Evolutionary conservation across 2,329 filamentous ascomycete species (phyloP).

Genomic region (Cyphellophora attinorum): DNA sequence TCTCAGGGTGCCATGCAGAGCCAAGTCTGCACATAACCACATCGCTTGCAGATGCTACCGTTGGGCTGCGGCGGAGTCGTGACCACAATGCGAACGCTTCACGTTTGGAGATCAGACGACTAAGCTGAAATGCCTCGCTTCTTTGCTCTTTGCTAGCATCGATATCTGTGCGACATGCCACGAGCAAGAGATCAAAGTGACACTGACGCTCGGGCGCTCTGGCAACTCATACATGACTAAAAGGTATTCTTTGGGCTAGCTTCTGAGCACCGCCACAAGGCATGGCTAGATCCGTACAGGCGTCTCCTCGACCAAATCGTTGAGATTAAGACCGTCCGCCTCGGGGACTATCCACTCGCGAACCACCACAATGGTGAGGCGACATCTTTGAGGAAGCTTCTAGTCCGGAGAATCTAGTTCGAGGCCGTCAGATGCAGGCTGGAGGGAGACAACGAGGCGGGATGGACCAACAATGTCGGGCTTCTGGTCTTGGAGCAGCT

Average conservation of each 20-base stretch:
- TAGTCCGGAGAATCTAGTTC: constrained; percentile 54
- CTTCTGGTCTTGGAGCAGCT: neutral
- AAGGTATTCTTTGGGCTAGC: neutral
- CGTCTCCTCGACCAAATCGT: constrained; percentile 49
- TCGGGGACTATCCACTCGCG: neutral
- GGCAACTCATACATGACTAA: neutral
- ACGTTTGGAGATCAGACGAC: too few species aligned
- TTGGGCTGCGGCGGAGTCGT: too few species aligned
- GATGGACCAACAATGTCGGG: constrained; percentile 2
- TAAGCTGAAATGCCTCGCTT: too few species aligned
- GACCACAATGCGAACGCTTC: too few species aligned
- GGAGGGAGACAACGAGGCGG: constrained; percentile 44
- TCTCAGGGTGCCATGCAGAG: too few species aligned
- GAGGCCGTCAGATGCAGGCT: constrained; percentile 59
- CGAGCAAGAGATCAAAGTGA: too few species aligned
- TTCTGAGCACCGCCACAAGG: constrained; percentile 22
- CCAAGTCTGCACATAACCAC: too few species aligned
- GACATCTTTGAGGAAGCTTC: constrained; percentile 63
- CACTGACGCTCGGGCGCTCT: too few species aligned
- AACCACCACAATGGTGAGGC: constrained; percentile 36
- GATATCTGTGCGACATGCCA: too few species aligned
- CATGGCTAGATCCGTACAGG: constrained; percentile 43
- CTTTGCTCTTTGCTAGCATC: too few species aligned
- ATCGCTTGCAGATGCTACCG: too few species aligned
- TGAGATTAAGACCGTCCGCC: constrained; percentile 55